Evolutionary conservation across 257 asterid genomes (phyloP), one percentile per base, ranked within the genome.

Genomic region (Solanum okadae): DNA sequence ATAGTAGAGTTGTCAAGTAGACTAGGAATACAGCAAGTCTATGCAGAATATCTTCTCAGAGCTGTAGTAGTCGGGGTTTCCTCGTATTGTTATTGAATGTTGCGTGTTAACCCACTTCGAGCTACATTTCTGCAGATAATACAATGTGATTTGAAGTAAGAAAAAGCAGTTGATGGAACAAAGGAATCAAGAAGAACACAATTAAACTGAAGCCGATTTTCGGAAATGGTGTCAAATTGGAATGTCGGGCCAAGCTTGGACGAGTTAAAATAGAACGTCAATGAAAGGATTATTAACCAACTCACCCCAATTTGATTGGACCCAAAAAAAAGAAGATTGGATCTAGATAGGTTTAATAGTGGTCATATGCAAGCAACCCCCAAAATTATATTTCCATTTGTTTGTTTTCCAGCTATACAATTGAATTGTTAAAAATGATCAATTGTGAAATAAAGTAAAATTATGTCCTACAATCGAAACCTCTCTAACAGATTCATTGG

Each of bases 31-130:
- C 89, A 89, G 88, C 92, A 37, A 88, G 89, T 90, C 85, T 88
- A 82, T 70, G 88, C 92, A 78, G 92, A 90, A 89, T 33, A 56
- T 86, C 88, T 90, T 90, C 91, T 86, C 91, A 73, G 85, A 84
- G 87, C 87, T 87, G 91, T 23, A 37, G 91, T 31, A 37, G 71
- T 22, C 13, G 89, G 88, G 67, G 86, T 81, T 29, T 81, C 86
- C 18, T 88, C 83, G 83, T 87, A 44, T 75, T 90, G 96, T 94
- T 92, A 96, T 92, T 94, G 98, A 84, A 95, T 85, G 91, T 92
- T 93, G 89, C 98, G 98, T 38, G 95, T 93, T 89, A 90, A 88
- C 59, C 98, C 98, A 42, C 93, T 92, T 93, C 98, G 93, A 77
- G 95, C 59, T 84, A 92, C 89, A 88, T 89, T 93, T 95, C 99